Evolutionary conservation across 78 protist genomes (phyloP).

Genomic region (Bodo saltans): DNA sequence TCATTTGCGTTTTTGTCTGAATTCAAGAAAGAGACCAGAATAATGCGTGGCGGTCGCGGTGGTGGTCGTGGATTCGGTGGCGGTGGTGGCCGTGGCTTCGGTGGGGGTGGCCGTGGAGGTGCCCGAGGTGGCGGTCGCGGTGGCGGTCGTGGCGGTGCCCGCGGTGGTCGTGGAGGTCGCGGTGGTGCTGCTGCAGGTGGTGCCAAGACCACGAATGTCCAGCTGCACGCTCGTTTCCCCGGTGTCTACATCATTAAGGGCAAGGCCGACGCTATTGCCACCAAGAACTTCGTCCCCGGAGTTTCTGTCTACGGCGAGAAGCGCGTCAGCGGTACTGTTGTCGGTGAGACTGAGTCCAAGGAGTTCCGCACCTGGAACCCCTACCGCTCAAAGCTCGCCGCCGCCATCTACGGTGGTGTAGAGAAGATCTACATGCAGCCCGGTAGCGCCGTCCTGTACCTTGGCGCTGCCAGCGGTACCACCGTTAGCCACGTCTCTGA

Average conservation of each 20-base stretch:
- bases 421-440: constrained; percentile 87
- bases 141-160: too few species aligned
- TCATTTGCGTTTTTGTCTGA: too few species aligned
- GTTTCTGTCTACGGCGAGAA: constrained; percentile 98
- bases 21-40: too few species aligned
- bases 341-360: constrained; percentile 3
- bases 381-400: constrained; percentile 99
- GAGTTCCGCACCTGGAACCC: constrained; percentile 99
- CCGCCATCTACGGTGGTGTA: constrained; percentile 96
- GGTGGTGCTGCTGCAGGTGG: too few species aligned
- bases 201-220: too few species aligned
- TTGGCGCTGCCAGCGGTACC: constrained; percentile 99
- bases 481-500: constrained; percentile 99
- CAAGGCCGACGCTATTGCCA: neutral
- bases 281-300: constrained; percentile 66
- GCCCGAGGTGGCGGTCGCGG: too few species aligned
- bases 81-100: too few species aligned
- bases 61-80: too few species aligned
- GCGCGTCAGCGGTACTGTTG: constrained; percentile 59
- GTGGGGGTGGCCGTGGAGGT: too few species aligned
- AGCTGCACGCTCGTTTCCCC: too few species aligned
- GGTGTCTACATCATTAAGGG: neutral
- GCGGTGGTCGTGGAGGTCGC: too few species aligned
- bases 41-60: too few species aligned
- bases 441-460: constrained; percentile 95